Evolutionary conservation across 768 basidiomycete genomes (phyloP), one percentile per base, ranked within the genome.

Genomic region (Russula foetens): DNA sequence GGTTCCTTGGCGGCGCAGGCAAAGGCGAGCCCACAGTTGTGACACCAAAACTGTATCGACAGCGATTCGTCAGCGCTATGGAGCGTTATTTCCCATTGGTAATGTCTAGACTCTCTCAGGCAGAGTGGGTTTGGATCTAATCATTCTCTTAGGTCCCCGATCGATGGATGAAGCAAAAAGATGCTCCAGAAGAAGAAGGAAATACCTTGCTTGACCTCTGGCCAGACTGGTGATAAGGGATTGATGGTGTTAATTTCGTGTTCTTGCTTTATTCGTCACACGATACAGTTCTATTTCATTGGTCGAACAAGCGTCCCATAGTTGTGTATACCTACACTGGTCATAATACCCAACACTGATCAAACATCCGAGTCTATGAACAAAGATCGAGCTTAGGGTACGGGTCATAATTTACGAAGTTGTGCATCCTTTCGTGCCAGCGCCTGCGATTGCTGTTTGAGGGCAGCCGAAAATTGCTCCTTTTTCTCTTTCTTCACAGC

Each of bases 1-100:
- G 90, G 0, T 93, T 95, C 73, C 76, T 98, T 24, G 94, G 92
- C 48, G 88, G 84, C 23, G 81, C 82, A 46, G 85, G 84, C 45
- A 86, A 81, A 67, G 93, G 92, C 11, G 96, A 96, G 65, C 96
- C 97, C 0, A 98, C 96, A 0, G 95, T 99, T 67, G 90, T 98
- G 26, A 96, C 94, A 3, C 96, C 96, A 2, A 93, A 86, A 70
- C 92, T 95, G 72, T 98, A 98, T 75, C 80, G 90, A 67, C 88
- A 91, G 58, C 81, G 91, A 33, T 93, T 93, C 72, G 76, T 88
- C 61, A 84, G 84, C 63, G 90, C 91, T 0, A 92, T 92, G 91
- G 91, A 93, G 67, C 81, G 90, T 41, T 93, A 93, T 71, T 91
- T 93, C 69, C 88, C 90, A 47, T 66, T 93, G 74, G 92, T 92